Conservation (phyloP, 2,329 filamentous ascomycete genomes). For the Colletotrichum zoysiae region DNA sequence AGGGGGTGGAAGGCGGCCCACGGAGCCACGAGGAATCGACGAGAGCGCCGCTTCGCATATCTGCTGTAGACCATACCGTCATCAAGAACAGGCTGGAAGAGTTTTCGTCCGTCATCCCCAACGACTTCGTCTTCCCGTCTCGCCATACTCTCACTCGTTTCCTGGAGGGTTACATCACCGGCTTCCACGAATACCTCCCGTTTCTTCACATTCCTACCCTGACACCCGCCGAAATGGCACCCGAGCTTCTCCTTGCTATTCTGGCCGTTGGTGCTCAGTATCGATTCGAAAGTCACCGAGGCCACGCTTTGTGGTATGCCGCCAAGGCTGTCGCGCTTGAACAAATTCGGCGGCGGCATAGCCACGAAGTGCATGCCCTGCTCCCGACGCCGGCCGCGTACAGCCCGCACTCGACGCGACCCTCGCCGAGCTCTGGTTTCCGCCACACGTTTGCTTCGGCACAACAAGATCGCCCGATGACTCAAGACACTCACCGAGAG, state of each 20-base stretch:
- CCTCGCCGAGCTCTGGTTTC: conserved; percentile 69
- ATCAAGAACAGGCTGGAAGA: conserved; percentile 72
- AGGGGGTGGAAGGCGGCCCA: conserved; percentile 53
- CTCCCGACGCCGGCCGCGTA: conserved; percentile 69
- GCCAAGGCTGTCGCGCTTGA: conserved; percentile 69
- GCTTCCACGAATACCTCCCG: conserved; percentile 70
- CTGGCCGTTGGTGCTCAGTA: conserved; percentile 77
- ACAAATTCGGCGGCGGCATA: conserved; percentile 69
- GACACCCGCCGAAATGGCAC: conserved; percentile 71
- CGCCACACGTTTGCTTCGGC: conserved; percentile 71
- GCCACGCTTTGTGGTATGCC: conserved; percentile 72
- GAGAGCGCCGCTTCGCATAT: conserved; percentile 61
- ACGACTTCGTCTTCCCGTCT: conserved; percentile 76
- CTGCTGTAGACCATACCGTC: conserved; percentile 64
- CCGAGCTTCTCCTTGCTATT: conserved; percentile 76
- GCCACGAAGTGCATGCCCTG: conserved; percentile 67
- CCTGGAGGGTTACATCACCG: conserved; percentile 76
- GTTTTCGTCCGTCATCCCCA: conserved; percentile 70
- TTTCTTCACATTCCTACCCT: conserved; percentile 78
- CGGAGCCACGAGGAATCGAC: conserved; percentile 57
- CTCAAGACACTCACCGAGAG: conserved; percentile 70
- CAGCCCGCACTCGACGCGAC: conserved; percentile 70
- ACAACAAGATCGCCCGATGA: conserved; percentile 67
- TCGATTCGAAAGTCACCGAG: conserved; percentile 70
- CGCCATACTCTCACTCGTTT: conserved; percentile 77